Conservation (phyloP, 83 land plant species). For the Isoetes engelmannii region DNA sequence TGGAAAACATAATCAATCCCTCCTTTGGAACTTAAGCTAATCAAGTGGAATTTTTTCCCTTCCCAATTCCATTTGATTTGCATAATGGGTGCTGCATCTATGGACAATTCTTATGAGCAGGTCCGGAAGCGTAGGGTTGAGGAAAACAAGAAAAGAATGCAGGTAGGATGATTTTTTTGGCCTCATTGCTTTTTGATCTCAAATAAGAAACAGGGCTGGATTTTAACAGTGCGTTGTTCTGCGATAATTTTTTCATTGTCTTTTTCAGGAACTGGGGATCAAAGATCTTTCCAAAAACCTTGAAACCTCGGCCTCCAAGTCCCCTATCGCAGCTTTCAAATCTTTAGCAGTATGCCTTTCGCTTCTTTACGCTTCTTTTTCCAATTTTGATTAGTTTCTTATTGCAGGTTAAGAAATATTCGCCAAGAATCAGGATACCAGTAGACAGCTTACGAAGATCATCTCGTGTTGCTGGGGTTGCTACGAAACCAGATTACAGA, state of each 20-base stretch:
- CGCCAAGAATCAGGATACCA: slow-evolving; percentile 3
- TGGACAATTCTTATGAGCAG: not conserved
- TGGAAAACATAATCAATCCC: too few relatives aligned
- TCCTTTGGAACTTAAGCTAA: too few relatives aligned
- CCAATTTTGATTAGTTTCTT: not conserved
- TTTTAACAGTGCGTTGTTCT: too few relatives aligned
- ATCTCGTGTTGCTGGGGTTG: not conserved
- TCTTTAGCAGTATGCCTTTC: not conserved
- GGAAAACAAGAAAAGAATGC: slow-evolving; percentile 5
- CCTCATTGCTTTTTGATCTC: not conserved
- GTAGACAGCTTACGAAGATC: not conserved
- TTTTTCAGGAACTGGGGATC: slow-evolving; percentile 32
- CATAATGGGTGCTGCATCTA: not conserved
- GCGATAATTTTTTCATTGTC: not conserved
- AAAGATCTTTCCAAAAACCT: slow-evolving; percentile 27
- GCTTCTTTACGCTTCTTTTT: not conserved
- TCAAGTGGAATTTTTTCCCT: too few relatives aligned
- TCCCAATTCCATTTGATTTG: too few relatives aligned
- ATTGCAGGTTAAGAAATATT: not conserved
- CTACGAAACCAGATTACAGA: not conserved
- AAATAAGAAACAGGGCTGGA: not conserved
- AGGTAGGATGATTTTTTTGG: not conserved
- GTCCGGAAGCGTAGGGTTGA: slow-evolving; percentile 2
- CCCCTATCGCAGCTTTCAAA: slow-evolving; percentile 25
- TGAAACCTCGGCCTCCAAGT: slow-evolving; percentile 10